These are phyloP conservation scores for Helianthus tuberosus DNA, from an alignment of 129 eudicot species.

Conservation along the genomic window DNA sequence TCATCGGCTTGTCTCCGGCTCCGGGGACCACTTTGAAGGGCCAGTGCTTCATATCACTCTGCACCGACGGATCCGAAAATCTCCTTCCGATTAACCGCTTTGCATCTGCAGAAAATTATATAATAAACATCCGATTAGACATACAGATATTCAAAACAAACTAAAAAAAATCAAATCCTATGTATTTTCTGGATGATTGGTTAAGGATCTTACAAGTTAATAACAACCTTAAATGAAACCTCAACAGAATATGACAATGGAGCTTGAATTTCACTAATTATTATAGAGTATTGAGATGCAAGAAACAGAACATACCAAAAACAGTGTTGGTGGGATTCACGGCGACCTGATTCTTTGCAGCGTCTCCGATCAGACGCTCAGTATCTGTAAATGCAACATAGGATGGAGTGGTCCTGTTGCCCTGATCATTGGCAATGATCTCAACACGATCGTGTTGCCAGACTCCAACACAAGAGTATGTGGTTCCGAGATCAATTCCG, in stretches of 20 bases:
- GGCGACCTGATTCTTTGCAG: background rate
- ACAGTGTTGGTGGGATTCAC: conserved; percentile 7
- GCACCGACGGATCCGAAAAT: conserved; percentile 69
- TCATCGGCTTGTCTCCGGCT: conserved; percentile 79
- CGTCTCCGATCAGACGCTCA: no score
- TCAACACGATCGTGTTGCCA: conserved; percentile 10
- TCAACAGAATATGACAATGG: no score
- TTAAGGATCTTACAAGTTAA: no score
- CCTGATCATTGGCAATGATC: background rate
- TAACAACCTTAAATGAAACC: no score
- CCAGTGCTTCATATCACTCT: conserved; percentile 72
- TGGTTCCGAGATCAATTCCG: no score
- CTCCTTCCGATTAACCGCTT: conserved; percentile 79
- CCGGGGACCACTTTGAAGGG: conserved; percentile 75
- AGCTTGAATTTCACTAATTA: no score
- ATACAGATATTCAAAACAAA: background rate
- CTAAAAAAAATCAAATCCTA: no score
- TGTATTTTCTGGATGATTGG: no score
- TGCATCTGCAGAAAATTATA: conserved; percentile 46
- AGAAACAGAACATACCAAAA: no score
- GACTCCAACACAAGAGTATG: background rate
- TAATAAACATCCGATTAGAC: background rate
- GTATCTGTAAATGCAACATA: background rate
- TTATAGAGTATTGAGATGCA: no score
- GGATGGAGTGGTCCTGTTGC: background rate